Evolutionary conservation across 2,329 filamentous ascomycete species (phyloP).

Genomic region (Ophiocordyceps camponoti-floridani): DNA sequence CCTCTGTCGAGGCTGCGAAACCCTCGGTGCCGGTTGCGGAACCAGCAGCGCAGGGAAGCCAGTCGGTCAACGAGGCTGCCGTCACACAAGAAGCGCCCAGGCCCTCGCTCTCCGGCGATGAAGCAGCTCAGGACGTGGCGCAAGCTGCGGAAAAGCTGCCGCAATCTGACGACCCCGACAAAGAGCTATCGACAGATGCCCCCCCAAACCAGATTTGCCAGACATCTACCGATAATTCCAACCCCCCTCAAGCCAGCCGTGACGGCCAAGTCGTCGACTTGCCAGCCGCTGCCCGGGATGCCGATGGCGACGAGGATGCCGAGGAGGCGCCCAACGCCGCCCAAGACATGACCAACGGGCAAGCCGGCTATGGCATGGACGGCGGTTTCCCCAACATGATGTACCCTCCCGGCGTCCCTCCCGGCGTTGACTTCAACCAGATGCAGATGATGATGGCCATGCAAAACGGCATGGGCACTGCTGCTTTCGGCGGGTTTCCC

Average conservation of each 20-base stretch:
- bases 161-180: background rate
- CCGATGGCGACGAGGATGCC: background rate
- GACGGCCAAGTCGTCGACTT: background rate
- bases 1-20: slow-evolving; percentile 22
- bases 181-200: background rate
- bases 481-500: slow-evolving; percentile 39
- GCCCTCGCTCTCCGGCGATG: background rate
- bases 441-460: slow-evolving; percentile 71
- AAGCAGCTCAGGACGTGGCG: background rate
- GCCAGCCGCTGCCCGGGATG: background rate
- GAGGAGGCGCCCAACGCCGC: background rate
- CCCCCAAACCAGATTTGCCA: background rate
- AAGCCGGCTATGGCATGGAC: slow-evolving; percentile 20
- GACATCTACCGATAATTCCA: background rate
- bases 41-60: slow-evolving; percentile 4
- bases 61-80: background rate
- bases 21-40: slow-evolving; percentile 12
- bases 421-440: slow-evolving; percentile 50
- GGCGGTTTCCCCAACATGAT: slow-evolving; percentile 38
- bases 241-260: too few relatives aligned
- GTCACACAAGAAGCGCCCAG: background rate
- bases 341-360: slow-evolving; percentile 10
- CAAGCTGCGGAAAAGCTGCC: slow-evolving; percentile 3
- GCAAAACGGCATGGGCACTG: slow-evolving; percentile 46
- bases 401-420: too few relatives aligned